Conservation (phyloP, 2,329 filamentous ascomycete genomes). For the Saccharata proteae region DNA sequence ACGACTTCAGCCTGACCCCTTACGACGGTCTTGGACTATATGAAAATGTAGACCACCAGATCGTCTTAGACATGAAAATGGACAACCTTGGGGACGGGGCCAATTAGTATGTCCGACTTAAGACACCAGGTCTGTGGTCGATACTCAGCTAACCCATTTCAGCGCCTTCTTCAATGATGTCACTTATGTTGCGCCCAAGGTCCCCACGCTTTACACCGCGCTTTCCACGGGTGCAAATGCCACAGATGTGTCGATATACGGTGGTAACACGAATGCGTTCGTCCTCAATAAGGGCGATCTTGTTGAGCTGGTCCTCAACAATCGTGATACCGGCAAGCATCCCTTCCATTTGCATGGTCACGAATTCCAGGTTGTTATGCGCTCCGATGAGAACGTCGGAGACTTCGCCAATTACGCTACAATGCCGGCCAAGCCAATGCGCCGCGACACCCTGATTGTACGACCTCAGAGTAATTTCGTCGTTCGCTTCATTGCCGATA, state of each 20-base stretch:
- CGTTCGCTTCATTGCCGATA: slow-evolving; percentile 43
- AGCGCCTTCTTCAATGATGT: slow-evolving; percentile 54
- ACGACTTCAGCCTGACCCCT: slow-evolving; percentile 62
- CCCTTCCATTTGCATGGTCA: slow-evolving; percentile 59
- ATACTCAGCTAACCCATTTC: slow-evolving; percentile 5
- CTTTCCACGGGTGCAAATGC: slow-evolving; percentile 46
- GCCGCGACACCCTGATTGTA: slow-evolving; percentile 43
- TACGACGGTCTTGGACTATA: slow-evolving; percentile 52
- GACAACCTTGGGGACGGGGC: slow-evolving; percentile 55
- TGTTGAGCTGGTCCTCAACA: slow-evolving; percentile 69
- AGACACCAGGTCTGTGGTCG: neutral
- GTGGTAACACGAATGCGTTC: slow-evolving; percentile 43
- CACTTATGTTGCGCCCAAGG: slow-evolving; percentile 62
- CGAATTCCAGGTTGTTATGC: slow-evolving; percentile 23
- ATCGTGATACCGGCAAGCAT: slow-evolving; percentile 58
- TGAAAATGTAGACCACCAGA: slow-evolving; percentile 47
- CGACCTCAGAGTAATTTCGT: slow-evolving; percentile 43
- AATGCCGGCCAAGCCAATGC: slow-evolving; percentile 31
- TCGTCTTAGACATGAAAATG: slow-evolving; percentile 51
- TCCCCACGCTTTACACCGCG: slow-evolving; percentile 68
- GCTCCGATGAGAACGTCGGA: slow-evolving; percentile 22
- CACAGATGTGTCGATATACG: slow-evolving; percentile 31
- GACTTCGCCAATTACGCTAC: slow-evolving; percentile 19
- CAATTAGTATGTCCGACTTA: slow-evolving; percentile 41
- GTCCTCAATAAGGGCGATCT: slow-evolving; percentile 54